Conservation (phyloP, 2,329 filamentous ascomycete genomes). For the Neophaeococcomyces mojaviensis region DNA sequence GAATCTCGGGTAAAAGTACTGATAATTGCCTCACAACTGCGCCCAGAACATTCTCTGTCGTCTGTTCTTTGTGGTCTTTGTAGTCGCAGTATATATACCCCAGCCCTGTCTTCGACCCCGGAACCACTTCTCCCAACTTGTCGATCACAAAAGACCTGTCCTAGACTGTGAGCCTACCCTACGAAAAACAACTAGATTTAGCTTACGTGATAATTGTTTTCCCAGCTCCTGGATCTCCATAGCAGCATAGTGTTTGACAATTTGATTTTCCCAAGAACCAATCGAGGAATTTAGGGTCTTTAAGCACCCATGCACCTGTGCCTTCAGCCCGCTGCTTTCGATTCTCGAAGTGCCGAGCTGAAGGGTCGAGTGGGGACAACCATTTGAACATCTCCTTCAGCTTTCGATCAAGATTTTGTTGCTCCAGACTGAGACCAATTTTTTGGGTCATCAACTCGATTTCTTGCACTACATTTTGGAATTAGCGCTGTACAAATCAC, state of each 20-base stretch:
- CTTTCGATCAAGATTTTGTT: too few species aligned
- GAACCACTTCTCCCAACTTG: slow-evolving; percentile 9
- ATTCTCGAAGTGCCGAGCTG: too few species aligned
- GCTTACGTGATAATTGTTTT: slow-evolving; percentile 14
- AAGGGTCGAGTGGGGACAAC: too few species aligned
- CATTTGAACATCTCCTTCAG: too few species aligned
- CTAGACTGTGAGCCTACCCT: slow-evolving; percentile 5
- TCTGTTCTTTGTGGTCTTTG: slow-evolving; percentile 13
- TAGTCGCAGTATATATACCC: slow-evolving; percentile 16
- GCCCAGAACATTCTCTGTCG: slow-evolving; percentile 12
- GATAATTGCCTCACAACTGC: slow-evolving; percentile 11
- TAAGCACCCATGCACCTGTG: too few species aligned
- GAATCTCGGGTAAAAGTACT: slow-evolving; percentile 5
- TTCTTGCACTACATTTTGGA: too few species aligned
- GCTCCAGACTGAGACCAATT: too few species aligned
- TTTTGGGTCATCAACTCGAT: too few species aligned
- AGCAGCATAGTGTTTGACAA: slow-evolving; percentile 10
- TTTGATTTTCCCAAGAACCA: too few species aligned
- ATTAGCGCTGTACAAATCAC: too few species aligned
- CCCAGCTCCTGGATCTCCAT: slow-evolving; percentile 13
- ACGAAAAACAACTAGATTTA: background rate
- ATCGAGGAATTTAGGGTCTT: too few species aligned
- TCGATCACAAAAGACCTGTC: slow-evolving; percentile 13
- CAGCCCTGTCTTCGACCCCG: slow-evolving; percentile 11
- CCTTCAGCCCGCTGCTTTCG: too few species aligned